Base-by-base conservation (phyloP, 139 green algal genomes). In the Mychonastes homosphaera region DNA sequence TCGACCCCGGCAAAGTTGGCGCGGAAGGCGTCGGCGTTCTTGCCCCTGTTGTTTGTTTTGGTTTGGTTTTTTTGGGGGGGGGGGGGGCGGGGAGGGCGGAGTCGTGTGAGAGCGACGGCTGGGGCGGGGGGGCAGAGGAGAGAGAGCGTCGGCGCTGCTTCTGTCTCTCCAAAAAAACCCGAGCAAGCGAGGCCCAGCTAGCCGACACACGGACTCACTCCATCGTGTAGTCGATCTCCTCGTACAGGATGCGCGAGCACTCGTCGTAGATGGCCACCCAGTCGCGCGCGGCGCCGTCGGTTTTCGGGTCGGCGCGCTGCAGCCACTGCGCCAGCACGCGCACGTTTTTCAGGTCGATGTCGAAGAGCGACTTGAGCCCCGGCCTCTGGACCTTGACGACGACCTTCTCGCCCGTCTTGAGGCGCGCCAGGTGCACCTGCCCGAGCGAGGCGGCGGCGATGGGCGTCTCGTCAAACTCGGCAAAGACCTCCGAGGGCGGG, bases 211-310 rank as follows among this genome's bases (percentile, higher is more conserved):
- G 19, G 5, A 10, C 36, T 44, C 36, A 10, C 36, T 44, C 36
- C 13, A 10, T 44, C 10, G 24, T 40, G 75, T 96, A 97, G 71
- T 96, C 87, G 57, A 92, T 87, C 56, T 91, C 88, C 73, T 96
- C 72, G 75, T 98, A 98, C 35, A 98, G 76, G 62, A 97, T 92
- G 65, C 82, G 75, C 16, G 76, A 81, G 79, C 90, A 98, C 79
- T 99, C 92, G 69, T 99, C 92, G 67, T 98, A 99, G 64, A 99
- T 98, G 53, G 92, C 92, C 34, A 99, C 92, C 92, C 92, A 99
- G 75, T 99, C 92, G 45, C 92, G 78, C 13, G 88, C 87, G 7
- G 92, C 92, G 43, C 92, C 92, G 69, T 99, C 92, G 3, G 80
- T 91, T 78, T 97, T 98, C 58, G 92, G 90, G 78, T 99, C 92